Percentiles rank a stretch among this genome's conserved stretches.
phyloP scores from a whole-genome alignment of 1,139 yeast species.

The Komagataea norvegica region DNA sequence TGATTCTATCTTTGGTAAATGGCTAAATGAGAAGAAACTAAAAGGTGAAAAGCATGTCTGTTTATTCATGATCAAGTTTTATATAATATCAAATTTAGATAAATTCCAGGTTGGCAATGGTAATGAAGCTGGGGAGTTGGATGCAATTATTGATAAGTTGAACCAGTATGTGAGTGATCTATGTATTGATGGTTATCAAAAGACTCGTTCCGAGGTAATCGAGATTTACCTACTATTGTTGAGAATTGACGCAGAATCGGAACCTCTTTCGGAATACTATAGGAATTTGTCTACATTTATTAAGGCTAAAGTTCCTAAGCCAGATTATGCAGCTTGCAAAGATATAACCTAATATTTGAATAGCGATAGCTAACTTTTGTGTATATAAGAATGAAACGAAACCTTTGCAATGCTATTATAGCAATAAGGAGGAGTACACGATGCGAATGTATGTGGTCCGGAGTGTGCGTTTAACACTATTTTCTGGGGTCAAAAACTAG shows the following conservation, averaged over 20 bases:
- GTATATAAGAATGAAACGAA: neutral
- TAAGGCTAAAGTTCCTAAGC: conserved; percentile 4
- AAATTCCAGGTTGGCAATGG: conserved; percentile 4
- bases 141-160: conserved; percentile 9
- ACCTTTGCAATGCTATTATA: neutral
- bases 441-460: too few relatives aligned
- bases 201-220: conserved; percentile 19
- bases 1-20: conserved; percentile 14
- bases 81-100: conserved; percentile 15
- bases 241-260: conserved; percentile 3
- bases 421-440: too few relatives aligned
- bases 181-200: conserved; percentile 18
- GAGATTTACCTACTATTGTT: conserved; percentile 19
- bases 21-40: conserved; percentile 15
- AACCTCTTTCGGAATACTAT: conserved; percentile 10
- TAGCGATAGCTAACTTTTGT: too few relatives aligned
- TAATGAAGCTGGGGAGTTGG: conserved; percentile 5
- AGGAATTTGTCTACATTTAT: conserved; percentile 13
- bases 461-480: too few relatives aligned
- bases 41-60: conserved; percentile 24
- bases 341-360: neutral
- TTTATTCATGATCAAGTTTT: conserved; percentile 23
- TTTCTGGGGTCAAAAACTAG: too few relatives aligned
- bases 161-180: conserved; percentile 9
- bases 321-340: neutral